Percentiles rank a stretch among this genome's conserved stretches.
These are phyloP conservation scores for Trypanosoma mega DNA, from an alignment of 208 protist species.

Conservation along the genomic window DNA sequence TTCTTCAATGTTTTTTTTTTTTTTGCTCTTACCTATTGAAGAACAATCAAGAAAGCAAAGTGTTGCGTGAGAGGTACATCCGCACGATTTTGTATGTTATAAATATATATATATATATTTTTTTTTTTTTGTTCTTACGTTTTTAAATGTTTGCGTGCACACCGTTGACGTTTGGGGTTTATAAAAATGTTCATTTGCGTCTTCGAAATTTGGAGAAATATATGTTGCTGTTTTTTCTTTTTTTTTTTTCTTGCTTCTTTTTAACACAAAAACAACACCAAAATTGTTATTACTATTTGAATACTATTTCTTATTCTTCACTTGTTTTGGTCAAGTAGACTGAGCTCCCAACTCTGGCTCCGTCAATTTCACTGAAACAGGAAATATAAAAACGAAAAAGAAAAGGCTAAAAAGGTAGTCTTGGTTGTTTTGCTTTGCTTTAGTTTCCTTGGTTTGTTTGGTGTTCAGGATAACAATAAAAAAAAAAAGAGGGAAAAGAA, in stretches of 20 bases:
- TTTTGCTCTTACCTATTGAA: too few relatives aligned
- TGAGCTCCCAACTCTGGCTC: too few relatives aligned
- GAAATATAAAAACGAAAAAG: too few relatives aligned
- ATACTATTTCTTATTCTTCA: conserved; percentile 16
- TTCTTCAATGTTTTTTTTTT: not conserved
- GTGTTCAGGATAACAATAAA: conserved; percentile 8
- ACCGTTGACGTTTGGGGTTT: too few relatives aligned
- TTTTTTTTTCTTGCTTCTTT: not conserved
- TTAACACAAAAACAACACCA: conserved; percentile 16
- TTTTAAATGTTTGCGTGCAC: too few relatives aligned
- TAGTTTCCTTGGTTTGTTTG: conserved; percentile 24
- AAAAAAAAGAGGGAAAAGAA: conserved; percentile 9
- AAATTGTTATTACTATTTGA: not conserved
- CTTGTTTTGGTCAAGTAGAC: conserved; percentile 14
- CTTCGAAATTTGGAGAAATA: conserved; percentile 10
- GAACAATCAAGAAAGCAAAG: too few relatives aligned
- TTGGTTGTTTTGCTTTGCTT: conserved; percentile 5
- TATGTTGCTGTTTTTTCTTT: conserved; percentile 25
- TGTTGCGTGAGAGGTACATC: too few relatives aligned
- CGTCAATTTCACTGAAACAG: too few relatives aligned
- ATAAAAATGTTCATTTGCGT: conserved; percentile 20
- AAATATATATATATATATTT: too few relatives aligned
- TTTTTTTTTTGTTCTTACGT: too few relatives aligned
- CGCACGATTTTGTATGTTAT: too few relatives aligned
- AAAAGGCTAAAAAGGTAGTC: too few relatives aligned